Evolutionary conservation across 2,329 filamentous ascomycete genomes (phyloP).

Genomic region (Aureobasidium namibiae): DNA sequence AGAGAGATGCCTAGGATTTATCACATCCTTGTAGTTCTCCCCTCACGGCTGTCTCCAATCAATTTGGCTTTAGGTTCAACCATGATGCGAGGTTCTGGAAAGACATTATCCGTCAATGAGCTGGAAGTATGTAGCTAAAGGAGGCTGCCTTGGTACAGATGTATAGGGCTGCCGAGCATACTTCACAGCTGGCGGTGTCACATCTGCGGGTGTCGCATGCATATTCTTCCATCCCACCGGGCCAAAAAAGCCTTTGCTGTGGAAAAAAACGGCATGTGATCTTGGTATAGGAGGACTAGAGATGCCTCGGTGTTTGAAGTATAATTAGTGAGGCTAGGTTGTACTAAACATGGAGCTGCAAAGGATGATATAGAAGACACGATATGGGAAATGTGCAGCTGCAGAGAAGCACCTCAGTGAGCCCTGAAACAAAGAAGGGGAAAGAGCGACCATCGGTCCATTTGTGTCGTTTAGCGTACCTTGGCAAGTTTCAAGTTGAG

Average conservation of each 20-base stretch:
- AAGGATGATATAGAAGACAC: not conserved
- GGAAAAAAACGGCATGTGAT: not conserved
- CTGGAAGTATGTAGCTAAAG: not conserved
- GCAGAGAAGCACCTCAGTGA: not conserved
- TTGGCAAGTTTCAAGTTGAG: not conserved
- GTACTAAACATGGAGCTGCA: not conserved
- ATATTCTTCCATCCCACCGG: not conserved
- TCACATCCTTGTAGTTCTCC: not conserved
- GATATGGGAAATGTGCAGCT: not conserved
- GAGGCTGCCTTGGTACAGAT: not conserved
- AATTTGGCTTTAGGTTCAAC: no score
- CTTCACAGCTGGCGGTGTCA: not conserved
- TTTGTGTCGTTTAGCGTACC: not conserved
- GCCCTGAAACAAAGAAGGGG: not conserved
- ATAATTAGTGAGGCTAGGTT: not conserved
- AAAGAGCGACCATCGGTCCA: not conserved
- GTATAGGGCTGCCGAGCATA: not conserved
- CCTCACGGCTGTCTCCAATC: no score
- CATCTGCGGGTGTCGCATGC: not conserved
- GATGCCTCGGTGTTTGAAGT: not conserved
- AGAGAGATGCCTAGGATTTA: not conserved
- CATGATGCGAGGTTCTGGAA: not conserved
- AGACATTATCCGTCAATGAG: not conserved
- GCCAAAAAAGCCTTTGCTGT: not conserved
- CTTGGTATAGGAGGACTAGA: not conserved